Evolutionary conservation across 257 asterid species (phyloP).

Genomic region (Solanum commersonii): DNA sequence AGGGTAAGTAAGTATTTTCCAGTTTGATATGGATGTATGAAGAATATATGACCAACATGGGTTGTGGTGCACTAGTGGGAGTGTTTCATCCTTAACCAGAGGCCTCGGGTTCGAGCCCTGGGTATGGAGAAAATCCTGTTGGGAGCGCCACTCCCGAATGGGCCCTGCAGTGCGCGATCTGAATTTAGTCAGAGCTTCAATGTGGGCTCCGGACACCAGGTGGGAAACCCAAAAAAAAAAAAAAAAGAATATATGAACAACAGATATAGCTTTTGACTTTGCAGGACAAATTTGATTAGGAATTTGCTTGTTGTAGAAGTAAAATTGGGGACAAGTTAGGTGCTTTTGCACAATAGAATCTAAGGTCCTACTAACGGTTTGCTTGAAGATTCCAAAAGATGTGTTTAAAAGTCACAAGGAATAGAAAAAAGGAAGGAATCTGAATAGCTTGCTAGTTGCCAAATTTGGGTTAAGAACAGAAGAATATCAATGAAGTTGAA

Average conservation of each 20-base stretch:
- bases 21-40: neutral
- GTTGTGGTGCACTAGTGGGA: too few relatives aligned
- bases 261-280: neutral
- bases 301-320: neutral
- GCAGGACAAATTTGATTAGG: neutral
- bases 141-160: too few relatives aligned
- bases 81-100: too few relatives aligned
- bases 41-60: neutral
- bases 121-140: too few relatives aligned
- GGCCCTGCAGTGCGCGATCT: too few relatives aligned
- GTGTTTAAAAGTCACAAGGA: neutral
- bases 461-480: neutral
- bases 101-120: too few relatives aligned
- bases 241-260: neutral
- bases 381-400: neutral
- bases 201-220: too few relatives aligned
- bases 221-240: too few relatives aligned
- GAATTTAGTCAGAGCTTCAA: too few relatives aligned
- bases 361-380: neutral
- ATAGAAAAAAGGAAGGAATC: neutral
- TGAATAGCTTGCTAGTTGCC: neutral
- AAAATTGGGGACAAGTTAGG: slow-evolving; percentile 15
- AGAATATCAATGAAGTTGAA: neutral
- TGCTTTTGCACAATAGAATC: slow-evolving; percentile 13
- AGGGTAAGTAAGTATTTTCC: neutral